Conservation (phyloP, 2,329 filamentous ascomycete genomes). For the Xylariales sp. region DNA sequence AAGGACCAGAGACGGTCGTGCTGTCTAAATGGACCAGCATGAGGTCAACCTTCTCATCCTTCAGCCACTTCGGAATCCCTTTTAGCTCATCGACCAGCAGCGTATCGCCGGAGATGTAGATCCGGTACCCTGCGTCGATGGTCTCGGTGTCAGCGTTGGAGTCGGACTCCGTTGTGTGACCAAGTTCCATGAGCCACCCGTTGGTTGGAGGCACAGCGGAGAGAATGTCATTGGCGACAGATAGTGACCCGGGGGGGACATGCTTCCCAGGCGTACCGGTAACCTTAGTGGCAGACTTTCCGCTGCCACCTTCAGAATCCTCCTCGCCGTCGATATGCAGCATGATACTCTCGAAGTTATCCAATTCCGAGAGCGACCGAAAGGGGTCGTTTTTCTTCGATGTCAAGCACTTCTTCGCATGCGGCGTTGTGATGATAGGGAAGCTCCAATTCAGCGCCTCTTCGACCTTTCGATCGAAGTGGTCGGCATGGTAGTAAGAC, state of each 20-base stretch:
- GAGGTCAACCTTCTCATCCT: conserved; percentile 52
- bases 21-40: conserved; percentile 65
- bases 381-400: conserved; percentile 43
- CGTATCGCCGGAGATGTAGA: conserved; percentile 65
- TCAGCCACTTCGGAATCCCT: conserved; percentile 53
- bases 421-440: conserved; percentile 60
- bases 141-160: conserved; percentile 14
- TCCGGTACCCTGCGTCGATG: conserved; percentile 48
- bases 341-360: conserved; percentile 49
- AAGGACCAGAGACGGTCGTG: conserved; percentile 58
- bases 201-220: conserved; percentile 57
- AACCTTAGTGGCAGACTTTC: conserved; percentile 47
- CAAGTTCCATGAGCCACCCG: conserved; percentile 63
- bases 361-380: conserved; percentile 48
- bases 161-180: conserved; percentile 32
- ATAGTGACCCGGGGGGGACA: conserved; percentile 38
- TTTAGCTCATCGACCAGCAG: conserved; percentile 58
- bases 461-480: conserved; percentile 37
- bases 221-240: conserved; percentile 34
- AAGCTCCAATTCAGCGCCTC: conserved; percentile 40
- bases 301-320: conserved; percentile 20
- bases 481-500: conserved; percentile 58
- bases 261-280: conserved; percentile 64
- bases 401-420: conserved; percentile 51
- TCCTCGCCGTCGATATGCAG: conserved; percentile 26